Conservation (phyloP, 2,329 filamentous ascomycete species). For the Reticulascus tulasneorum region DNA sequence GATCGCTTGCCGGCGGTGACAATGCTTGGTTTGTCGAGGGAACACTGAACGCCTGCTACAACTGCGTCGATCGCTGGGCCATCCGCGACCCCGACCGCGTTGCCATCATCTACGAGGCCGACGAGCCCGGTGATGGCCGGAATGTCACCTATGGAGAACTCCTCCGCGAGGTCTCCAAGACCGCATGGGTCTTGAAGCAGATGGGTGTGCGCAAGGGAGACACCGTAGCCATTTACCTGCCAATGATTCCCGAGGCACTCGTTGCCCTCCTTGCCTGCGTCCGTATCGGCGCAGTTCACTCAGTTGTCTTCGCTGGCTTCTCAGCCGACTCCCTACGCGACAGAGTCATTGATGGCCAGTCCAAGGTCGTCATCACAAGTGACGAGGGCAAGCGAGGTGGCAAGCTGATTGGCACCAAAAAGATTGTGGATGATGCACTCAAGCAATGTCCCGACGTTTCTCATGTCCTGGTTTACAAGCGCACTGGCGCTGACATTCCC, state of each 20-base stretch:
- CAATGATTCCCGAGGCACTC: conserved; percentile 97
- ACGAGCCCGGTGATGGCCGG: conserved; percentile 82
- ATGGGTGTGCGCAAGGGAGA: conserved; percentile 97
- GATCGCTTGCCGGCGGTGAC: conserved; percentile 75
- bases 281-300: conserved; percentile 93
- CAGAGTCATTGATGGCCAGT: conserved; percentile 85
- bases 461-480: conserved; percentile 87
- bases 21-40: conserved; percentile 94
- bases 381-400: conserved; percentile 98
- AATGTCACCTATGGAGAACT: conserved; percentile 92
- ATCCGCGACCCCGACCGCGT: conserved; percentile 88
- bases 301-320: conserved; percentile 96
- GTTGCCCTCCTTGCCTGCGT: conserved; percentile 86
- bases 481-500: conserved; percentile 88
- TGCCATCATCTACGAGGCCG: conserved; percentile 98
- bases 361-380: conserved; percentile 91
- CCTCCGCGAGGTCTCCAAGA: conserved; percentile 82
- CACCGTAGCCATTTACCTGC: conserved; percentile 93
- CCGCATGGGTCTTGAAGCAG: conserved; percentile 84
- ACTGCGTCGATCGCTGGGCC: conserved; percentile 96
- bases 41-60: conserved; percentile 91
- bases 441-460: conserved; percentile 91
- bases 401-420: conserved; percentile 96
- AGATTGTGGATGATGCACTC: conserved; percentile 96
- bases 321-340: conserved; percentile 94